These are phyloP conservation scores for Coprinopsis marcescibilis DNA, from an alignment of 768 basidiomycete genomes.

Conservation along the genomic window DNA sequence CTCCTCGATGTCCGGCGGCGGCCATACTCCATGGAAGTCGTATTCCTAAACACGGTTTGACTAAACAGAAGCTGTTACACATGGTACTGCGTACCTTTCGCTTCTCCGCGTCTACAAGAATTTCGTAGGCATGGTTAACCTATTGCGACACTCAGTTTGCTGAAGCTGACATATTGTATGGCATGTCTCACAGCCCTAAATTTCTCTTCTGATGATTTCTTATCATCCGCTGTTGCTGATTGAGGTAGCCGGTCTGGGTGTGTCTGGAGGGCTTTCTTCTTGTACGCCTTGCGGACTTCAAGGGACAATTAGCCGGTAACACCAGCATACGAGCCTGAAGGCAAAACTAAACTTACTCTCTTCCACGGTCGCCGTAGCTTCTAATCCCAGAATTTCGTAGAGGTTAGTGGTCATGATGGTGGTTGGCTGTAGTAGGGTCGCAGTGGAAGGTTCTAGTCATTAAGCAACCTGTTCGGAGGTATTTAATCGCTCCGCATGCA, in stretches of 20 bases:
- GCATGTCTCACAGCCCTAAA: slow-evolving; percentile 30
- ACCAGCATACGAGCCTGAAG: too few relatives aligned
- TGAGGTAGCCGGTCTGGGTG: slow-evolving; percentile 70
- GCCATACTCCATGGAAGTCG: slow-evolving; percentile 70
- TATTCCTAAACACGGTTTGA: slow-evolving; percentile 41
- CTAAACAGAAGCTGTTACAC: background rate
- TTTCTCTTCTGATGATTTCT: slow-evolving; percentile 52
- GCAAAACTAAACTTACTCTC: slow-evolving; percentile 46
- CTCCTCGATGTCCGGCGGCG: slow-evolving; percentile 45
- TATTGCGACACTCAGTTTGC: slow-evolving; percentile 20
- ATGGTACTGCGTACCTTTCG: slow-evolving; percentile 38
- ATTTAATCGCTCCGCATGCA: too few relatives aligned
- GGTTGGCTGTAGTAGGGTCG: slow-evolving; percentile 9
- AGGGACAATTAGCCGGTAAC: background rate
- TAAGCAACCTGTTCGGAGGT: background rate
- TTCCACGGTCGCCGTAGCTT: slow-evolving; percentile 50
- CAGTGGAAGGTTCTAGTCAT: slow-evolving; percentile 5
- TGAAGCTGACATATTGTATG: background rate
- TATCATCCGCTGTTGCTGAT: slow-evolving; percentile 52
- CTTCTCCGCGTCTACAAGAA: slow-evolving; percentile 56
- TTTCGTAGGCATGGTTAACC: slow-evolving; percentile 78
- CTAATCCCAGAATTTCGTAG: slow-evolving; percentile 58
- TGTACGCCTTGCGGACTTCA: slow-evolving; percentile 76
- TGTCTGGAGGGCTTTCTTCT: slow-evolving; percentile 61
- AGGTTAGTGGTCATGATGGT: slow-evolving; percentile 48